phyloP scores from a whole-genome alignment of 305 asterid species.

The Fraxinus dipetala region DNA sequence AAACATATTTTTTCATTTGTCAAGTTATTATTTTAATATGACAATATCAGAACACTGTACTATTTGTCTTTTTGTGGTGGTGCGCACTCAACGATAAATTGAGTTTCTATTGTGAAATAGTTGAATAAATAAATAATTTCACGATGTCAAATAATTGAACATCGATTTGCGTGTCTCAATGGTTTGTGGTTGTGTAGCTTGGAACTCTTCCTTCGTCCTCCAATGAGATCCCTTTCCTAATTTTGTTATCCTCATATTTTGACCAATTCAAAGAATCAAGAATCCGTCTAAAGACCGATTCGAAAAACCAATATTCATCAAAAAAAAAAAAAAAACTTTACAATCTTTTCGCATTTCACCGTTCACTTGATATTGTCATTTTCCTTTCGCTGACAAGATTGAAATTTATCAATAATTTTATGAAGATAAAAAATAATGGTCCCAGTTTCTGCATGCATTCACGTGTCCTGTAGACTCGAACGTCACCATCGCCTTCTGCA shows the following conservation, averaged over 20 bases:
- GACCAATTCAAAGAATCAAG: neutral
- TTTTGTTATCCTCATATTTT: too few species aligned
- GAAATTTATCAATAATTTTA: neutral
- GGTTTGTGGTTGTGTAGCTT: neutral
- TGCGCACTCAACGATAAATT: too few species aligned
- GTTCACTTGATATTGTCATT: too few species aligned
- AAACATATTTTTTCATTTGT: too few species aligned
- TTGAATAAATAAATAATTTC: too few species aligned
- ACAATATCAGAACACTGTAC: too few species aligned
- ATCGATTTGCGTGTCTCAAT: neutral
- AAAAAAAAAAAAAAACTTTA: too few species aligned
- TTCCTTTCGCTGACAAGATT: neutral
- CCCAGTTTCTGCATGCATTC: constrained; percentile 71
- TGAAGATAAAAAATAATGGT: constrained; percentile 32
- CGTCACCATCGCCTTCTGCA: constrained; percentile 40
- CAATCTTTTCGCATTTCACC: neutral
- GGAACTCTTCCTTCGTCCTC: neutral
- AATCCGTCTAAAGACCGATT: too few species aligned
- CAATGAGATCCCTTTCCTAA: neutral
- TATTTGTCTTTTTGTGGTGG: too few species aligned
- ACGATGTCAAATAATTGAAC: too few species aligned
- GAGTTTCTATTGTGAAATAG: too few species aligned
- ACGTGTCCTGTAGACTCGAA: constrained; percentile 49
- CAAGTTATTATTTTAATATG: too few species aligned
- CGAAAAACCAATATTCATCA: neutral